Evolutionary conservation across 129 eudicot species (phyloP).

Genomic region (Smallanthus sonchifolius): DNA sequence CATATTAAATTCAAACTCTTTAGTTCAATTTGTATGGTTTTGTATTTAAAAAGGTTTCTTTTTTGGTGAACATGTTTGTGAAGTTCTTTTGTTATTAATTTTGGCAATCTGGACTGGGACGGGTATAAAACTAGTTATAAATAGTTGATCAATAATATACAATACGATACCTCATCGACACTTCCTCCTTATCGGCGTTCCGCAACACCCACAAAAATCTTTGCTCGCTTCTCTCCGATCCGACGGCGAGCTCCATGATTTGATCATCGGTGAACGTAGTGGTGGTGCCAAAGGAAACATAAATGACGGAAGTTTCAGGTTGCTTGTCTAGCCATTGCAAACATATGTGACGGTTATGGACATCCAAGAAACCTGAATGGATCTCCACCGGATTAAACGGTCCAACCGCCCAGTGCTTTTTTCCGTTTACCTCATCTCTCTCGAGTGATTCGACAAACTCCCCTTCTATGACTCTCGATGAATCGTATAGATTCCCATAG

Average conservation of each 20-base stretch:
- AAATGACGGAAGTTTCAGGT: constrained; percentile 45
- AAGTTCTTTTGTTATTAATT: too few species aligned
- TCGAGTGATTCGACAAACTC: constrained; percentile 32
- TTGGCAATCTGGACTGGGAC: too few species aligned
- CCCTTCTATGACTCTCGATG: constrained; percentile 41
- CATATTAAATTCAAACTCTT: too few species aligned
- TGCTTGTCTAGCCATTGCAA: constrained; percentile 70
- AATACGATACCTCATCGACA: not conserved
- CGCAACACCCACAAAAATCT: constrained; percentile 27
- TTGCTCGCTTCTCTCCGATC: constrained; percentile 25
- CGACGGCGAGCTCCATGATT: constrained; percentile 47
- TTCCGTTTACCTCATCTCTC: constrained; percentile 14
- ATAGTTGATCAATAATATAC: too few species aligned
- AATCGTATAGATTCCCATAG: constrained; percentile 41
- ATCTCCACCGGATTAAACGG: constrained; percentile 48
- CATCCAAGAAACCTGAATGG: not conserved
- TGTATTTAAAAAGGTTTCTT: too few species aligned
- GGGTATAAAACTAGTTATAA: too few species aligned
- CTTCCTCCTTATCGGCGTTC: constrained; percentile 15
- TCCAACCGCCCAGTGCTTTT: constrained; percentile 54
- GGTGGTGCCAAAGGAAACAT: constrained; percentile 57
- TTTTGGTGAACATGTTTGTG: too few species aligned
- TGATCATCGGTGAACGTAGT: constrained; percentile 41
- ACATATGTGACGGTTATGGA: constrained; percentile 25
- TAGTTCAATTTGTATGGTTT: too few species aligned